Percentiles rank a stretch among this genome's conserved stretches.
Evolutionary conservation across 2,329 filamentous ascomycete species (phyloP).

Genomic region (Penicillium sp.): DNA sequence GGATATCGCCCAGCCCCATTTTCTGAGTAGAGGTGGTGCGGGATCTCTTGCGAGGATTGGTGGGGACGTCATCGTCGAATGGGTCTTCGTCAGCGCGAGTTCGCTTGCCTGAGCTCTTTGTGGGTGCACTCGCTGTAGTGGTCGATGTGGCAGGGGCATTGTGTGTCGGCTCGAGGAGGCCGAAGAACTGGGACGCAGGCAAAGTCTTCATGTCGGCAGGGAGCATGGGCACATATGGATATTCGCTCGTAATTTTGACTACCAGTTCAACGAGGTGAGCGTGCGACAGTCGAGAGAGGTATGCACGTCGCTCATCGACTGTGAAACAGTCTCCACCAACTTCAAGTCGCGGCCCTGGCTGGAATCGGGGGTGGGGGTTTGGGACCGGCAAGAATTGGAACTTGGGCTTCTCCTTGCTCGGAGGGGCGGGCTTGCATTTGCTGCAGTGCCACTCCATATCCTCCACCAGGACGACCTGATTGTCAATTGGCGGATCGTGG

Average conservation of each 20-base stretch:
- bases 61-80: neutral
- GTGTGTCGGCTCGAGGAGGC: slow-evolving; percentile 6
- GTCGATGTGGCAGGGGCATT: neutral
- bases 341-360: slow-evolving; percentile 23
- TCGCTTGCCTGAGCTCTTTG: slow-evolving; percentile 6
- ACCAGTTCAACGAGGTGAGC: slow-evolving; percentile 66
- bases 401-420: slow-evolving; percentile 37
- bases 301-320: slow-evolving; percentile 59
- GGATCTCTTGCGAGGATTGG: neutral
- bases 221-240: slow-evolving; percentile 69
- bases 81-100: slow-evolving; percentile 14
- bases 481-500: slow-evolving; percentile 73
- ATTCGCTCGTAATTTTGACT: slow-evolving; percentile 60
- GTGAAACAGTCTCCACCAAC: slow-evolving; percentile 34
- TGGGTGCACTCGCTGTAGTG: neutral
- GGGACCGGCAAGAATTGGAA: slow-evolving; percentile 7
- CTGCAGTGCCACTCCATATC: slow-evolving; percentile 72
- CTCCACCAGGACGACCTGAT: slow-evolving; percentile 66
- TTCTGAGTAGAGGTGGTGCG: slow-evolving; percentile 5
- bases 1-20: neutral
- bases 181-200: slow-evolving; percentile 27
- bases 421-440: slow-evolving; percentile 59
- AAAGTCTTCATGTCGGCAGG: slow-evolving; percentile 40
- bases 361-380: slow-evolving; percentile 14
- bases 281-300: slow-evolving; percentile 64